Base-by-base conservation (phyloP, 192 early-diverging fungal genomes). In the Borealophlyctis nickersoniae region DNA sequence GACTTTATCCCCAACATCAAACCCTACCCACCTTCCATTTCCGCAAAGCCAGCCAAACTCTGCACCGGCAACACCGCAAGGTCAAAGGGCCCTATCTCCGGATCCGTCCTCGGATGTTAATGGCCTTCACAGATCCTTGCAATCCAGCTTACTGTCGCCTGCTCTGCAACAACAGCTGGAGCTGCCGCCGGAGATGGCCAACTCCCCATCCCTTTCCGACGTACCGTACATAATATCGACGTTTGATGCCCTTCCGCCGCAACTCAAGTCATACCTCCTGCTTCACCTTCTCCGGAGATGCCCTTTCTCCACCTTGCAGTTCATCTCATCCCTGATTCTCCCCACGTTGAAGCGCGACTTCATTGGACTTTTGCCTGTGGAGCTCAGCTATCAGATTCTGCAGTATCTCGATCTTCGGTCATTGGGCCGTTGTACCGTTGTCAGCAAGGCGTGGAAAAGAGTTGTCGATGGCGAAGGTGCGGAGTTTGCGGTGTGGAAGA, bases 291-390 rank as follows among this genome's bases (percentile, higher is more conserved):
- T 99, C 33, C 85, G 89, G 24, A 85, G 92, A 19, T 93, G 86
- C 23, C 85, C 90, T 5, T 83, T 88, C 2, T 77, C 87, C 2
- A 88, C 89, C 1, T 82, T 99, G 57, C 93, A 97, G 75, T 93
- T 93, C 77, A 88, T 94, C n/a, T 87, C 88, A 55, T 86, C 88
- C 30, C 75, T 93, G n/a, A 87, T 99, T 58, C 74, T 92, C 48
- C 92, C 97, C 1, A 87, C 88, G 16, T 81, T 98, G 65, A 92
- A 94, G 64, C 86, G 91, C 65, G 94, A 99, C 77, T 95, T 97
- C 74, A 58, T 99, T 5, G 83, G 81, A 5, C 34, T 67, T 30
- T 52, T 80, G 30, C 74, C 79, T 5, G 73, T 78, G 11, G 81
- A 83, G 50, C 69, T 83, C 14, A 51, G 62, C 4, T 81, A 89